Percentiles rank a stretch among this genome's conserved stretches.
These are phyloP conservation scores for Verticillium zaregamsianum DNA, from an alignment of 2,329 filamentous ascomycete species.

Conservation along the genomic window DNA sequence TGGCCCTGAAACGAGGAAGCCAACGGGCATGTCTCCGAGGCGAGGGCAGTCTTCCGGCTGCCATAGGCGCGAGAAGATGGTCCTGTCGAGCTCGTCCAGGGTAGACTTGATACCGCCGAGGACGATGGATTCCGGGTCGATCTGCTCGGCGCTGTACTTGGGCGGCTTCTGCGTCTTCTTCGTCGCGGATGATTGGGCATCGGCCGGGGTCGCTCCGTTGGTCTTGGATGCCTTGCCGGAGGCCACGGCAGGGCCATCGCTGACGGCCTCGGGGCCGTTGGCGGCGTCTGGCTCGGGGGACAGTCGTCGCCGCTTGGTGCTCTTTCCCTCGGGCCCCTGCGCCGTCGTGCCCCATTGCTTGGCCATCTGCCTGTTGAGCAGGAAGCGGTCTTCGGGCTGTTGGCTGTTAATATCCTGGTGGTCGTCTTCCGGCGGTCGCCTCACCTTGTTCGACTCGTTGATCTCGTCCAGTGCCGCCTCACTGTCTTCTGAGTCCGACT, in stretches of 20 bases:
- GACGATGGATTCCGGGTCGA: constrained; percentile 8
- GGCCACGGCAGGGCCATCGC: constrained; percentile 8
- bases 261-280: constrained; percentile 6
- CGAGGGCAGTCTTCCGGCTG: constrained; percentile 5
- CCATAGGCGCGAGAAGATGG: constrained; percentile 6
- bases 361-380: constrained; percentile 37
- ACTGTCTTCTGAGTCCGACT: constrained; percentile 50
- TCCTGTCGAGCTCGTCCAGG: constrained; percentile 4
- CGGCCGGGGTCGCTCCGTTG: background rate
- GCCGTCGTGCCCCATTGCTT: constrained; percentile 30
- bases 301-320: constrained; percentile 17
- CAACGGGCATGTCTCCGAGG: constrained; percentile 42
- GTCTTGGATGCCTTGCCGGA: background rate
- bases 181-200: constrained; percentile 1
- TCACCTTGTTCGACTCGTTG: constrained; percentile 16
- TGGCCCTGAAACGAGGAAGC: constrained; percentile 73
- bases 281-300: constrained; percentile 10
- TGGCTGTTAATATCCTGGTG: constrained; percentile 11
- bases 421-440: constrained; percentile 11
- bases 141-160: constrained; percentile 12
- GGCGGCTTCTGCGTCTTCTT: constrained; percentile 9
- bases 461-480: constrained; percentile 41
- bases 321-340: constrained; percentile 11
- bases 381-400: constrained; percentile 29
- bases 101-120: constrained; percentile 6